phyloP scores from a whole-genome alignment of 2,329 filamentous ascomycete genomes.

The Chaetomium sp. region DNA sequence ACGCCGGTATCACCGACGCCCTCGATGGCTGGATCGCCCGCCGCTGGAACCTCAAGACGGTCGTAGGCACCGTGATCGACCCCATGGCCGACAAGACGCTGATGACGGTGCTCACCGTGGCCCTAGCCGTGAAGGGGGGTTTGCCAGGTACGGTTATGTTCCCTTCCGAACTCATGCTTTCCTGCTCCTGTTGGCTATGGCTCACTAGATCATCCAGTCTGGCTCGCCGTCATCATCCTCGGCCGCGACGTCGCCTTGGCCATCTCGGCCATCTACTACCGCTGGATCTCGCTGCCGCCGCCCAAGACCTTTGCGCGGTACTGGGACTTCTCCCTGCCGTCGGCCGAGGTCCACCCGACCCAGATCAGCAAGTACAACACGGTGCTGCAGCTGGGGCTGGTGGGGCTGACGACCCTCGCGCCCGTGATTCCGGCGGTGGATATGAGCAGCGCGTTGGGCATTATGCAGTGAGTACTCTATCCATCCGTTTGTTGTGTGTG shows the following conservation, averaged over 20 bases:
- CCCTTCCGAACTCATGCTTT: constrained; percentile 5
- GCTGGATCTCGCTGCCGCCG: constrained; percentile 89
- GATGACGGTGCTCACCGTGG: constrained; percentile 91
- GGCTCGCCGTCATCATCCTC: constrained; percentile 86
- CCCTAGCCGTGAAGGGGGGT: constrained; percentile 77
- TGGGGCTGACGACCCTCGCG: constrained; percentile 80
- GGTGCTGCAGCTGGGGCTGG: constrained; percentile 82
- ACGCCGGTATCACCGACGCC: constrained; percentile 88
- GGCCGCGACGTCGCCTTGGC: constrained; percentile 83
- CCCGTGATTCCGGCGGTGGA: constrained; percentile 67
- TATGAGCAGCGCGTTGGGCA: constrained; percentile 57
- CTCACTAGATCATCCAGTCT: constrained; percentile 56
- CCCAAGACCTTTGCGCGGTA: constrained; percentile 92
- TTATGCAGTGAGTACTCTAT: constrained; percentile 60
- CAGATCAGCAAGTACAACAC: constrained; percentile 92
- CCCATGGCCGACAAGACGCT: constrained; percentile 96
- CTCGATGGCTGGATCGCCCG: constrained; percentile 94
- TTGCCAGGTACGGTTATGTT: constrained; percentile 66
- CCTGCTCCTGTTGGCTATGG: neutral
- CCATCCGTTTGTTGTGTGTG: neutral
- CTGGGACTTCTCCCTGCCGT: constrained; percentile 95
- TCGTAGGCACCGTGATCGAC: constrained; percentile 92
- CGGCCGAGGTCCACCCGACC: constrained; percentile 80
- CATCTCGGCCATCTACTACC: constrained; percentile 88
- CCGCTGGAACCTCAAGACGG: constrained; percentile 83